Base-by-base conservation (phyloP, 169 alveolate species). In the Amoebophrya sp. region DNA sequence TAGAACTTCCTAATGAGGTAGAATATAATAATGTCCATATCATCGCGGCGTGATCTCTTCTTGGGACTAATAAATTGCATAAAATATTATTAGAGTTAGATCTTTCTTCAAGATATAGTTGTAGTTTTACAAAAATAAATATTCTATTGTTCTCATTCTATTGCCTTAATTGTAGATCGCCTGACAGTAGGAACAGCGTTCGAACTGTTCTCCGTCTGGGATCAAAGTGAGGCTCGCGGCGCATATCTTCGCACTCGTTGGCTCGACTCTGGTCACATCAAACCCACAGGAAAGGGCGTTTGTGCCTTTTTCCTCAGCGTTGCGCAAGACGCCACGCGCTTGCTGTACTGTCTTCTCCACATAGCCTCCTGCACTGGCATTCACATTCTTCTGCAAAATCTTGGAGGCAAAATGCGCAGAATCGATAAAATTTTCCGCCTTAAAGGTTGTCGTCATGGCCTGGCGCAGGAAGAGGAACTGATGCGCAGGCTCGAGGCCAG, bases 391-490 rank as follows among this genome's bases (percentile, higher is more conserved):
- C 83, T 65, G 83, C 83, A 65, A 18, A 6, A 65, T 65, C 26
- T 65, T 65, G 12, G 83, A 26, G 36, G 83, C 83, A 36, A 65
- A 65, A 36, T 65, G 83, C 83, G 83, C 83, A 6, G 36, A 12
- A 26, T 65, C 83, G 83, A 65, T 65, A 36, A 65, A 65, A 36
- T 65, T 65, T 65, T 65, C 83, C 33, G 83, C 83, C n/a, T 65
- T 65, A 36, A 65, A 65, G 36, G 83, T 65, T 29, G 83, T 0
- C 2, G 83, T 65, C 83, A 65, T 65, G 83, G 83, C 83, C 83
- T 65, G 83, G 39, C 83, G 18, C 33, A 65, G 83, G 83, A 65
- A 65, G 83, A 65, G 83, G n/a, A 65, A 65, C 83, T 65, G 83
- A 36, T 65, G 83, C 36, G 36, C 2, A 29, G 83, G 83, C 83